Conservation (phyloP, 768 basidiomycete species). For the Auricularia cornea region DNA sequence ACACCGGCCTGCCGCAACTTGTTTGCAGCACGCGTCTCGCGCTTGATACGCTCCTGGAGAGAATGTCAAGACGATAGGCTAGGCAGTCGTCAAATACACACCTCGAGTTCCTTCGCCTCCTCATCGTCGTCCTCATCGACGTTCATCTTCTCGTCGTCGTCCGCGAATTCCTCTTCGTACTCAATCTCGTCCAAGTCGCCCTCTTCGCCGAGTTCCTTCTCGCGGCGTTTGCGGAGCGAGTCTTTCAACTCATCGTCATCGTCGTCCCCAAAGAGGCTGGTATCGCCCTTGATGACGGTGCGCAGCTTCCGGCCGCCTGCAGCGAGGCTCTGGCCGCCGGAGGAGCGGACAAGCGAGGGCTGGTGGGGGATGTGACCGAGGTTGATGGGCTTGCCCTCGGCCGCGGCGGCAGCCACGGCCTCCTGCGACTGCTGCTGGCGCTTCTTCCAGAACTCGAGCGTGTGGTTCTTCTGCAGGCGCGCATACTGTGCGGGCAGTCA, state of each 20-base stretch:
- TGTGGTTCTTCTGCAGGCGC: slow-evolving; percentile 62
- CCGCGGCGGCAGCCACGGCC: neutral
- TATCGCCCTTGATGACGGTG: slow-evolving; percentile 59
- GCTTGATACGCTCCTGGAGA: slow-evolving; percentile 72
- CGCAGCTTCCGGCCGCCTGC: slow-evolving; percentile 61
- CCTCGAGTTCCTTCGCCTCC: slow-evolving; percentile 77
- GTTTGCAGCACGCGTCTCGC: slow-evolving; percentile 72
- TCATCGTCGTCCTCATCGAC: slow-evolving; percentile 63
- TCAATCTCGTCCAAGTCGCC: slow-evolving; percentile 77
- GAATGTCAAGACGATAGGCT: slow-evolving; percentile 31
- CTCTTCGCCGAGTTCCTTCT: slow-evolving; percentile 61
- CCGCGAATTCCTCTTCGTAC: slow-evolving; percentile 78
- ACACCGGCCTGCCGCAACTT: slow-evolving; percentile 60
- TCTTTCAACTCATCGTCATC: slow-evolving; percentile 49
- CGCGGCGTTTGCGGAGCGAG: slow-evolving; percentile 35
- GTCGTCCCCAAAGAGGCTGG: slow-evolving; percentile 55
- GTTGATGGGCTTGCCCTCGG: neutral
- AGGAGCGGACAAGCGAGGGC: slow-evolving; percentile 37
- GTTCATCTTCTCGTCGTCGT: slow-evolving; percentile 72
- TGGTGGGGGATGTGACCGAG: neutral
- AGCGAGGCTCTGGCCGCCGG: slow-evolving; percentile 46
- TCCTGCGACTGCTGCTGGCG: slow-evolving; percentile 31
- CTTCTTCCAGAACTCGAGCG: slow-evolving; percentile 63
- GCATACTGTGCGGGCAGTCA: slow-evolving; percentile 34
- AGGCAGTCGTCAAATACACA: slow-evolving; percentile 18